Evolutionary conservation across 2,329 filamentous ascomycete genomes (phyloP).

Genomic region (Claviceps lovelessii): DNA sequence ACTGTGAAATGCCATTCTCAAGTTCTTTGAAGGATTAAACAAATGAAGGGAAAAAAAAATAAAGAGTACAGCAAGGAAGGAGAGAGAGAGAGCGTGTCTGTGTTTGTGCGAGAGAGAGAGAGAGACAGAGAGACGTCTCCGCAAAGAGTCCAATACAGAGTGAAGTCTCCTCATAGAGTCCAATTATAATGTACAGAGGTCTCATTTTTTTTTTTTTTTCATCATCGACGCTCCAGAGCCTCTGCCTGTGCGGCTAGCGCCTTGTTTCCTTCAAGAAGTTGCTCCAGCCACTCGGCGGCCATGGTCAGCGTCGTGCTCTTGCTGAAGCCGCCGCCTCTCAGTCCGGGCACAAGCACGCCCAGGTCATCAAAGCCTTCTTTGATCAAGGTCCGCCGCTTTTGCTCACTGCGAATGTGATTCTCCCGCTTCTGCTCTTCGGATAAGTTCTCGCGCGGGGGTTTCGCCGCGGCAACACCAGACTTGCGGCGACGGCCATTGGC

Average conservation of each 20-base stretch:
- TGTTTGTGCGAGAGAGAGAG: too few species aligned
- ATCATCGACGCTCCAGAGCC: slow-evolving; percentile 1
- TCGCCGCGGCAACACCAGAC: slow-evolving; percentile 27
- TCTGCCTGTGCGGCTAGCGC: slow-evolving; percentile 24
- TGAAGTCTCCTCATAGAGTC: too few species aligned
- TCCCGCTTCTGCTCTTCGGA: slow-evolving; percentile 68
- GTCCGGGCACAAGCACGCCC: slow-evolving; percentile 59
- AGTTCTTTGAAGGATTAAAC: background rate
- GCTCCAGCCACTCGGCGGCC: slow-evolving; percentile 65
- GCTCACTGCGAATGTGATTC: slow-evolving; percentile 78
- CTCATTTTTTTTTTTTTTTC: background rate
- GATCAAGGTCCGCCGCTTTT: slow-evolving; percentile 71
- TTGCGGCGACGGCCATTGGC: slow-evolving; percentile 35
- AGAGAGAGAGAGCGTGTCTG: too few species aligned
- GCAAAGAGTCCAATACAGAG: too few species aligned
- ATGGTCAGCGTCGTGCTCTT: slow-evolving; percentile 69
- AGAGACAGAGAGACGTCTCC: too few species aligned
- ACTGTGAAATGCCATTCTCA: background rate
- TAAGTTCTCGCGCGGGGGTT: slow-evolving; percentile 53
- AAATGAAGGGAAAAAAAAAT: background rate
- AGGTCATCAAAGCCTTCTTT: slow-evolving; percentile 72
- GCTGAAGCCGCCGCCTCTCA: slow-evolving; percentile 62
- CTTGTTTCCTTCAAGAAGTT: slow-evolving; percentile 55
- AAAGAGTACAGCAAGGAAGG: background rate
- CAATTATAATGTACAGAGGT: background rate